phyloP scores from a whole-genome alignment of 2,329 filamentous ascomycete genomes.

The Byssochlamys sp. region DNA sequence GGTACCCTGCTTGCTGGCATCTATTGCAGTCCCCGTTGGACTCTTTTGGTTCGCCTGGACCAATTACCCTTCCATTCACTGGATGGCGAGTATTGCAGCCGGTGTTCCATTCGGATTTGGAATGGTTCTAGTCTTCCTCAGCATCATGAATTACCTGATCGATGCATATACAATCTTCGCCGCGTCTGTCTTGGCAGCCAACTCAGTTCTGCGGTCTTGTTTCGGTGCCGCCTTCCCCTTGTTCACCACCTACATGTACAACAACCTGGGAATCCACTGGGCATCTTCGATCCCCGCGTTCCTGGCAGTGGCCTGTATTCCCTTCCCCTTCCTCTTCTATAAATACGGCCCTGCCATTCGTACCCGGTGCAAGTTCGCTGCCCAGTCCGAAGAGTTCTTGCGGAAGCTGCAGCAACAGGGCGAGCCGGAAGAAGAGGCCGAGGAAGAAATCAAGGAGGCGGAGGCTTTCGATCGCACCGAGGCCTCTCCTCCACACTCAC shows the following conservation, averaged over 20 bases:
- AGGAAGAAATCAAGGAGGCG: constrained; percentile 12
- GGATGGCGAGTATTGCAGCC: constrained; percentile 29
- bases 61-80: constrained; percentile 35
- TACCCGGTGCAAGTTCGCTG: constrained; percentile 34
- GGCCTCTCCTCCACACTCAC: constrained; percentile 16
- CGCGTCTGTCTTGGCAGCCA: constrained; percentile 35
- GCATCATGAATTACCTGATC: constrained; percentile 35
- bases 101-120: constrained; percentile 34
- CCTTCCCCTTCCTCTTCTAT: constrained; percentile 38
- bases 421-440: constrained; percentile 6
- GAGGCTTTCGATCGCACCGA: constrained; percentile 24
- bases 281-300: constrained; percentile 39
- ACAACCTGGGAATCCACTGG: constrained; percentile 39
- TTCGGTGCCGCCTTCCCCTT: constrained; percentile 41
- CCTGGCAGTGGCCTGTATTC: constrained; percentile 35
- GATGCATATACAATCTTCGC: constrained; percentile 37
- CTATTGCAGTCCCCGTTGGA: constrained; percentile 45
- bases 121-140: constrained; percentile 33
- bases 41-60: constrained; percentile 56
- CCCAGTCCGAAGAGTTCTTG: constrained; percentile 28
- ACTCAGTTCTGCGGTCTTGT: constrained; percentile 37
- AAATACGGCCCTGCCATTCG: constrained; percentile 32
- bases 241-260: constrained; percentile 39
- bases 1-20: constrained; percentile 41
- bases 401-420: constrained; percentile 24